Evolutionary conservation across 495 filamentous ascomycete genomes (phyloP).

Genomic region (Penicillium tannophilum): DNA sequence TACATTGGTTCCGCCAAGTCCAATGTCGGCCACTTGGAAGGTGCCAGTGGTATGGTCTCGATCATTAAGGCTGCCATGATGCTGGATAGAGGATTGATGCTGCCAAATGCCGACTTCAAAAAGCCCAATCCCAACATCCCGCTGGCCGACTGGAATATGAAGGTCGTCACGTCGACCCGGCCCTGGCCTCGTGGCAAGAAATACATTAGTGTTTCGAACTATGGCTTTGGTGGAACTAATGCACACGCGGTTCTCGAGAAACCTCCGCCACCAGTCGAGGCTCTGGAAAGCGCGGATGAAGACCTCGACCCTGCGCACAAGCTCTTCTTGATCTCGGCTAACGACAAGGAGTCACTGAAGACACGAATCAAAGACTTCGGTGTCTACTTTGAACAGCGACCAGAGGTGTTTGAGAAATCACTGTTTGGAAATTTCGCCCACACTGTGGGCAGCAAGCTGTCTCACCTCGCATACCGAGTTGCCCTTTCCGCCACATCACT

Average conservation of each 20-base stretch:
- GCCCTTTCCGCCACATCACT: conserved; percentile 28
- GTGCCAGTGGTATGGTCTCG: conserved; percentile 57
- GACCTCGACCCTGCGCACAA: conserved; percentile 29
- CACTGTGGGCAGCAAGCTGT: conserved; percentile 31
- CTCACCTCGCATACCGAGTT: conserved; percentile 30
- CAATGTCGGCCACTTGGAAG: conserved; percentile 58
- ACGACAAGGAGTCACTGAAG: conserved; percentile 32
- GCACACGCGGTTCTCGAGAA: conserved; percentile 55
- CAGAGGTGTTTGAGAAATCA: conserved; percentile 34
- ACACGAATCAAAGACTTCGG: conserved; percentile 30
- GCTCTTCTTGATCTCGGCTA: conserved; percentile 33
- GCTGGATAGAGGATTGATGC: conserved; percentile 53
- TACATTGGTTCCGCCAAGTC: conserved; percentile 41
- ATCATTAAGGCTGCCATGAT: conserved; percentile 62
- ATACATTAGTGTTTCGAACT: conserved; percentile 55
- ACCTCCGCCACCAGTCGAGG: conserved; percentile 16
- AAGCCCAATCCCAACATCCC: conserved; percentile 38
- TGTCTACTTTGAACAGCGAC: conserved; percentile 35
- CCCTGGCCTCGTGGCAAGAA: conserved; percentile 36
- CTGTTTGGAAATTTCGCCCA: conserved; percentile 34
- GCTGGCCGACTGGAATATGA: conserved; percentile 31
- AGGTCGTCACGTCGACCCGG: conserved; percentile 18
- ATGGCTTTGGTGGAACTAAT: conserved; percentile 67
- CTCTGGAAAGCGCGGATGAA: conserved; percentile 15
- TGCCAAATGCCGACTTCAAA: conserved; percentile 40